Percentiles rank a stretch among this genome's conserved stretches.
These are phyloP conservation scores for Obba rivulosa DNA, from an alignment of 768 basidiomycete genomes.

Conservation along the genomic window DNA sequence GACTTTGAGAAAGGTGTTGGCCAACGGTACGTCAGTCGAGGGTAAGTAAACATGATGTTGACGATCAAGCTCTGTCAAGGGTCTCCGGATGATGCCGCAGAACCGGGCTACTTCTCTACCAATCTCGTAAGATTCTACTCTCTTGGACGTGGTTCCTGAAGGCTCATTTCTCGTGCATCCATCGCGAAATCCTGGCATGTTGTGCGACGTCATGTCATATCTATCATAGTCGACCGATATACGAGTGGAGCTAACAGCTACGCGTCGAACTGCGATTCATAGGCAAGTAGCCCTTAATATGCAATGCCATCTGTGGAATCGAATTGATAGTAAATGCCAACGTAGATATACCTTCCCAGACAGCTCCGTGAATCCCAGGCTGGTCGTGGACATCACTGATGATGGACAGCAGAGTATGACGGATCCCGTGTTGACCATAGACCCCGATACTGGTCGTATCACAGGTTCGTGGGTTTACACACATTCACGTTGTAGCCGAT, in stretches of 20 bases:
- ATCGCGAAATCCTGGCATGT: background rate
- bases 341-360: conserved; percentile 27
- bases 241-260: conserved; percentile 55
- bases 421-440: conserved; percentile 41
- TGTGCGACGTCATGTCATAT: background rate
- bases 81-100: conserved; percentile 53
- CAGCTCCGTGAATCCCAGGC: conserved; percentile 33
- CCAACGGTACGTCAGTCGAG: conserved; percentile 35
- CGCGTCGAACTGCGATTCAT: conserved; percentile 54
- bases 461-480: conserved; percentile 35
- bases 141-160: too few species aligned
- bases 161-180: background rate
- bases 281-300: conserved; percentile 29
- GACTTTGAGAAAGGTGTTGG: conserved; percentile 39
- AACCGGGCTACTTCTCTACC: conserved; percentile 62
- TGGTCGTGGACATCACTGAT: conserved; percentile 57
- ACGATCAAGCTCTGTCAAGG: conserved; percentile 35
- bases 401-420: conserved; percentile 53
- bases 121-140: conserved; percentile 39
- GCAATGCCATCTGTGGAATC: background rate
- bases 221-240: conserved; percentile 43
- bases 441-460: conserved; percentile 46
- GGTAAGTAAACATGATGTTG: background rate
- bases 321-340: too few species aligned
- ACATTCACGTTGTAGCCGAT: too few species aligned